Evolutionary conservation across 768 basidiomycete genomes (phyloP).

Genomic region (Clitopilus passeckerianus): DNA sequence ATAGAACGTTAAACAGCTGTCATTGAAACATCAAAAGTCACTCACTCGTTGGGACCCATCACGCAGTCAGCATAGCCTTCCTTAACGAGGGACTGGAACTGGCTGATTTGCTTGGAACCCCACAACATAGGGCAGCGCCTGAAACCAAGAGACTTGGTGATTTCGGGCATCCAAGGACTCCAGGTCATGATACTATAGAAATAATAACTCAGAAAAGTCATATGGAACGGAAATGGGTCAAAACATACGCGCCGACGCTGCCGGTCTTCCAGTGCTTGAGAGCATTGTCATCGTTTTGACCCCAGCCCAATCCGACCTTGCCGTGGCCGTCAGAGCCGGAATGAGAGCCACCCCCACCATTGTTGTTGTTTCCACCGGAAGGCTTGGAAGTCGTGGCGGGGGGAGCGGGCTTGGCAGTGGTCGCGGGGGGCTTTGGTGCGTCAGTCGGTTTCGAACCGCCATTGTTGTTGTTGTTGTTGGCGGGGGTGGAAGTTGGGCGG

Average conservation of each 20-base stretch:
- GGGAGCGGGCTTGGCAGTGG: conserved; percentile 12
- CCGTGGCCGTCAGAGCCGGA: conserved; percentile 15
- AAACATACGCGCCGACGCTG: conserved; percentile 40
- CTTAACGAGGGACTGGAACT: conserved; percentile 43
- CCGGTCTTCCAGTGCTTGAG: conserved; percentile 47
- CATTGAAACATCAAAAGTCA: neutral
- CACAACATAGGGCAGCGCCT: conserved; percentile 66
- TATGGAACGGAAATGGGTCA: neutral
- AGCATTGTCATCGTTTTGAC: conserved; percentile 43
- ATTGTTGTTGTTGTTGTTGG: neutral
- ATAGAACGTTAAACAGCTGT: neutral
- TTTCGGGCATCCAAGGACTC: conserved; percentile 46
- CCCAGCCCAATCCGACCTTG: conserved; percentile 69
- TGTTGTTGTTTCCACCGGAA: conserved; percentile 1
- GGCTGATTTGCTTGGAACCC: conserved; percentile 46
- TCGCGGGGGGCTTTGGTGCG: conserved; percentile 12
- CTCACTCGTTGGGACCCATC: conserved; percentile 75
- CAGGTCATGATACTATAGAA: conserved; percentile 57
- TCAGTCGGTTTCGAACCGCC: neutral
- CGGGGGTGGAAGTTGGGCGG: neutral
- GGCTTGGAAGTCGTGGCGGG: conserved; percentile 10
- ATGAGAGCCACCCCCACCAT: conserved; percentile 8
- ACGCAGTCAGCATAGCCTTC: conserved; percentile 45
- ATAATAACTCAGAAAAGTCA: neutral
- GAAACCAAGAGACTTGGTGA: conserved; percentile 39